A percentile compares a stretch with the other conserved stretches of the same genome.
These are phyloP conservation scores for Stemphylium lycopersici DNA, from an alignment of 2,329 filamentous ascomycete species.

Conservation along the genomic window DNA sequence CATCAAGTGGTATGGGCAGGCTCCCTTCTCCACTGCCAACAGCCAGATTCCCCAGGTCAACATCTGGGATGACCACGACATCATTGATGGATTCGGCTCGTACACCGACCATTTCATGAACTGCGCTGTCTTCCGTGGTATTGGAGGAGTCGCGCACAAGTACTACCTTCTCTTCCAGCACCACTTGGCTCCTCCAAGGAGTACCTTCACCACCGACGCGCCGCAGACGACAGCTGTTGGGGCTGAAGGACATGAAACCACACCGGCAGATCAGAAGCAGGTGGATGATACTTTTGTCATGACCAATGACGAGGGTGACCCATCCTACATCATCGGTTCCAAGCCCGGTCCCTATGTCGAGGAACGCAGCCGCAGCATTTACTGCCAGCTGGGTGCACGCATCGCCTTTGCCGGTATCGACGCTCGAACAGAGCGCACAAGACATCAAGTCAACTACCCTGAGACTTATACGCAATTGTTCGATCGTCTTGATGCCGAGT, in stretches of 20 bases:
- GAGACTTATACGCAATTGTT: conserved; percentile 69
- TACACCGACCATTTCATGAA: conserved; percentile 72
- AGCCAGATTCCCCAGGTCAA: conserved; percentile 69
- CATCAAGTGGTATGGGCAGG: conserved; percentile 71
- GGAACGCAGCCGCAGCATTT: conserved; percentile 65
- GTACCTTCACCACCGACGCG: conserved; percentile 82
- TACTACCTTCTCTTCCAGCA: conserved; percentile 73
- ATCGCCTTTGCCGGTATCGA: conserved; percentile 68
- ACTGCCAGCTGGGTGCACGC: conserved; percentile 68
- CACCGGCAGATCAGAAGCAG: conserved; percentile 70
- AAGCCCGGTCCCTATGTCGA: conserved; percentile 72
- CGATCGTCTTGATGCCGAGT: conserved; percentile 59
- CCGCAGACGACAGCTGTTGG: conserved; percentile 57
- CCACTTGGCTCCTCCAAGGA: conserved; percentile 81
- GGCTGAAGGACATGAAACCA: conserved; percentile 61
- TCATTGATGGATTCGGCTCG: conserved; percentile 70
- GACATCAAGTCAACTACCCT: conserved; percentile 89
- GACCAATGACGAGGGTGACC: conserved; percentile 62
- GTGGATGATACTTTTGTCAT: conserved; percentile 76
- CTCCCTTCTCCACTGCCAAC: conserved; percentile 65
- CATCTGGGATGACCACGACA: conserved; percentile 71
- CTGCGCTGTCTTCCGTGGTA: conserved; percentile 68
- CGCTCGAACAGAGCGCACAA: conserved; percentile 75
- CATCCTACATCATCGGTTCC: conserved; percentile 79
- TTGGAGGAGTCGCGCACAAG: conserved; percentile 64